A percentile compares a stretch with the other conserved stretches of the same genome.
Evolutionary conservation across 768 basidiomycete species (phyloP).

Genomic region (Tricholomella constricta): DNA sequence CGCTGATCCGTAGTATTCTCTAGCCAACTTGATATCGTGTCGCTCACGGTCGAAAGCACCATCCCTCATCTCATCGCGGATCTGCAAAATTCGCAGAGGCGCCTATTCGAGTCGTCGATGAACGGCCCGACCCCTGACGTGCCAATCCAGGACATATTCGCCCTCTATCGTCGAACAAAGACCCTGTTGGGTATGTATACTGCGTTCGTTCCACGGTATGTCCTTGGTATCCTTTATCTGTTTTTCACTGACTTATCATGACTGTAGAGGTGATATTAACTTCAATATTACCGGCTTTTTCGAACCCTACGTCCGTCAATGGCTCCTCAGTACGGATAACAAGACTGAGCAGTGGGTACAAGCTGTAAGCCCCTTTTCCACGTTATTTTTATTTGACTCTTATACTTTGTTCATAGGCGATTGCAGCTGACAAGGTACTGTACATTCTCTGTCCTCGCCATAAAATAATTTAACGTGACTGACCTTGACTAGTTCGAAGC

Average conservation of each 20-base stretch:
- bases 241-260: slow-evolving; percentile 2
- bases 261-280: slow-evolving; percentile 50
- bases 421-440: slow-evolving; percentile 64
- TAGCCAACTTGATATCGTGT: slow-evolving; percentile 75
- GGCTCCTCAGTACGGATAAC: slow-evolving; percentile 85
- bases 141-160: slow-evolving; percentile 88
- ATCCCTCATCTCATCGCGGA: slow-evolving; percentile 70
- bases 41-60: slow-evolving; percentile 67
- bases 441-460: not conserved
- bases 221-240: slow-evolving; percentile 8
- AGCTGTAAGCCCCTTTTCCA: slow-evolving; percentile 57
- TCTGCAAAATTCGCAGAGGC: slow-evolving; percentile 68
- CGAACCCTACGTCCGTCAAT: slow-evolving; percentile 83
- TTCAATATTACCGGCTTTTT: slow-evolving; percentile 82
- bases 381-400: slow-evolving; percentile 2
- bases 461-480: slow-evolving; percentile 3
- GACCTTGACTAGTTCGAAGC: slow-evolving; percentile 62
- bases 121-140: slow-evolving; percentile 87
- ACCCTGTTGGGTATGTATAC: slow-evolving; percentile 76
- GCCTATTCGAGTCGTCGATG: slow-evolving; percentile 79
- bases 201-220: slow-evolving; percentile 81
- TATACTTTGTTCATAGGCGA: slow-evolving; percentile 46
- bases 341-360: slow-evolving; percentile 96
- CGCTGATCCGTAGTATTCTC: slow-evolving; percentile 2
- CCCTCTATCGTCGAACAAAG: slow-evolving; percentile 78